phyloP scores from a whole-genome alignment of 73 alveolate genomes.

The Paramecium sexaurelia region DNA sequence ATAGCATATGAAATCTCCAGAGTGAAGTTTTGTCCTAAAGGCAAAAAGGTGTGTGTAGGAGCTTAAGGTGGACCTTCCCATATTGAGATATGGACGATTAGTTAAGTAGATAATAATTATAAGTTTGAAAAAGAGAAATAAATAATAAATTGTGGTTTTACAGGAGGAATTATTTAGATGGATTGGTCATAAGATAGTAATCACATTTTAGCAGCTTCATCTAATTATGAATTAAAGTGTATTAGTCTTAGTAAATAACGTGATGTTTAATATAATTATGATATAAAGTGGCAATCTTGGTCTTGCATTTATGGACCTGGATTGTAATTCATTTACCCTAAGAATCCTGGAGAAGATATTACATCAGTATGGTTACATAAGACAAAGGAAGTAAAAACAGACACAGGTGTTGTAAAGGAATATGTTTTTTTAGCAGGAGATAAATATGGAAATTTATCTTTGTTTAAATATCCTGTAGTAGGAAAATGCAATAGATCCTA shows the following conservation, averaged over 20 bases:
- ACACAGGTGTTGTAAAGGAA: conserved; percentile 13
- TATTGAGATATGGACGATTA: conserved; percentile 84
- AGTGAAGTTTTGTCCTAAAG: conserved; percentile 86
- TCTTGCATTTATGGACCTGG: conserved; percentile 95
- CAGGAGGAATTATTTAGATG: conserved; percentile 92
- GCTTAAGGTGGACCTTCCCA: conserved; percentile 94
- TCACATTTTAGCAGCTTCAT: conserved; percentile 85
- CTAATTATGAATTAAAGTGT: conserved; percentile 94
- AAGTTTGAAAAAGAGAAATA: conserved; percentile 69
- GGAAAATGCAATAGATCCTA: neutral
- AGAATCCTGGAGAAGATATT: conserved; percentile 83
- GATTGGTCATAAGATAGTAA: conserved; percentile 93
- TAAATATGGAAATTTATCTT: conserved; percentile 85
- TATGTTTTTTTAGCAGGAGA: conserved; percentile 92
- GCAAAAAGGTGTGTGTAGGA: conserved; percentile 84
- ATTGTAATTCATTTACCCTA: conserved; percentile 95
- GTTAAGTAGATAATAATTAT: conserved; percentile 46
- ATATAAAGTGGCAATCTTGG: conserved; percentile 92
- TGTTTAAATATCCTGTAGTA: conserved; percentile 86
- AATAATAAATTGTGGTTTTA: conserved; percentile 82
- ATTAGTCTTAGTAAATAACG: conserved; percentile 77
- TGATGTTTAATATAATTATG: conserved; percentile 79
- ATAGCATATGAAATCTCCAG: conserved; percentile 87
- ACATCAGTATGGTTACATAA: conserved; percentile 90
- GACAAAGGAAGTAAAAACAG: conserved; percentile 63